Evolutionary conservation across 495 filamentous ascomycete species (phyloP), one percentile per base, ranked within the genome.

Genomic region (Penicillium mononematosum): DNA sequence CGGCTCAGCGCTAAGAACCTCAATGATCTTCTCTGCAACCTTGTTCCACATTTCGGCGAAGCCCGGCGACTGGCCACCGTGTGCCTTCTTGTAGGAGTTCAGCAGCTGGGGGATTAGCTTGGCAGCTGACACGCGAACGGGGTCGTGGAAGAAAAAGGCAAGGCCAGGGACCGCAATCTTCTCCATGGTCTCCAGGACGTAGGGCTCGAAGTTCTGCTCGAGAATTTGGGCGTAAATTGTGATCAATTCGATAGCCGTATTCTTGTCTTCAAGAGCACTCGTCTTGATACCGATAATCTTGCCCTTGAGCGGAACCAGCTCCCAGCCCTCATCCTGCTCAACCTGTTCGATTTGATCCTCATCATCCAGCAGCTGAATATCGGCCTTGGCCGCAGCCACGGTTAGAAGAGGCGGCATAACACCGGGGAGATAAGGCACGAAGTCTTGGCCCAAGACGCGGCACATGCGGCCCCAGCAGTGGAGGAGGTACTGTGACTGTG

Each of bases 381-480:
- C 95, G 19, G 95, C 95, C 77, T 96, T 97, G 36, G 95, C 95
- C 52, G 88, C 88, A 9, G 94, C 95, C 47, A 98, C 81, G 62
- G 95, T 84, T 55, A 96, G 78, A 54, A 99, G 80, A 44, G 95
- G 95, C 17, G 93, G 93, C 86, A 99, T 97, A 43, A 99, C 95
- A 52, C 84, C 90, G 7, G 87, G 83, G 45, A 98, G 81, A 76
- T 91, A 99, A 22, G 91, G 92, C 16, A 98, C 80, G 71, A 99
- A 99, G 61, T 95, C 91, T 43, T 82, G 75, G 45, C 88, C 91
- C 55, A 99, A 81, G 19, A 98, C 93, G 46, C 94, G 88, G 72
- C 92, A 97, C 95, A 99, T 98, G 27, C 95, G 85, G 45, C 95
- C 95, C 95, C 95, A 99, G 77, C 94, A 99, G 79, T 99, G 95